Base-by-base conservation (phyloP, 108 stramenopile species). In the Nitzschia palea region DNA sequence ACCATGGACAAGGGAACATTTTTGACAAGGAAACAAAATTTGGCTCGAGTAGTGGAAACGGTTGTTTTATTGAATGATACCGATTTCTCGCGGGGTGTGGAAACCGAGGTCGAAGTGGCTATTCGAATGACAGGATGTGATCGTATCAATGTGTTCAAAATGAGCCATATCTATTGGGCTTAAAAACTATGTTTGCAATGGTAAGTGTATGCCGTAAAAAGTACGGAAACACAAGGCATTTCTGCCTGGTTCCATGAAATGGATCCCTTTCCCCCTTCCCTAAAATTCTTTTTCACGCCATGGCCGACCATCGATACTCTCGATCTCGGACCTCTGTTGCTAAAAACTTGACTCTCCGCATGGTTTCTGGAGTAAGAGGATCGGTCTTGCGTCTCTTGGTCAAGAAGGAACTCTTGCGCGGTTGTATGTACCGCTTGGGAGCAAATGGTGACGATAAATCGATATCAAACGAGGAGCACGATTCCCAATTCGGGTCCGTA, bases 151-250 rank as follows among this genome's bases (percentile, higher is more conserved):
- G 36, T 36, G 34, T 53, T 85, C 55, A 37, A 44, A 8, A 29
- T 79, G 26, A 78, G 76, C 31, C 86, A 88, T 59, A 32, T 88
- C 15, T 88, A 84, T 59, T 88, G 83, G 83, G 68, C 78, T n/a
- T 79, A 74, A 55, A 18, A 40, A 53, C n/a, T n/a, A n/a, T n/a
- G n/a, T n/a, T n/a, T n/a, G n/a, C n/a, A n/a, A n/a, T n/a, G n/a
- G n/a, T n/a, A n/a, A n/a, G n/a, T n/a, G n/a, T n/a, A n/a, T n/a
- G n/a, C n/a, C n/a, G n/a, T n/a, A n/a, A n/a, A n/a, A n/a, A n/a
- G n/a, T n/a, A n/a, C n/a, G n/a, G n/a, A n/a, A n/a, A n/a, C n/a
- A n/a, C n/a, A n/a, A n/a, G n/a, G n/a, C n/a, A n/a, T n/a, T n/a
- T n/a, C n/a, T n/a, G n/a, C n/a, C n/a, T n/a, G n/a, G n/a, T n/a